Evolutionary conservation across 345 rosid species (phyloP).

Genomic region (Gossypium australe): DNA sequence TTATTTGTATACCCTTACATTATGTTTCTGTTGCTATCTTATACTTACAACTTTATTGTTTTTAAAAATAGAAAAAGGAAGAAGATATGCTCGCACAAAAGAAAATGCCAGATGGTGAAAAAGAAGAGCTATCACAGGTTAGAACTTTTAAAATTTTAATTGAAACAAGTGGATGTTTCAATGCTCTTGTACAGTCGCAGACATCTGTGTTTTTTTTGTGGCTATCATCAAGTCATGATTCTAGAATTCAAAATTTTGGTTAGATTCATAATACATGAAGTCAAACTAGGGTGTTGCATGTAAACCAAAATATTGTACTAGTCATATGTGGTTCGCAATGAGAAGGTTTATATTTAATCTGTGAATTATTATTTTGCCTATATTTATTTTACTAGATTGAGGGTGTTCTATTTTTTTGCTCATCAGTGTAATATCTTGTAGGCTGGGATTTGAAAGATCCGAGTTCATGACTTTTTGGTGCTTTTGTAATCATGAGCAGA

Average conservation of each 20-base stretch:
- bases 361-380: background rate
- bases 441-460: slow-evolving; percentile 8
- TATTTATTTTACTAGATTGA: background rate
- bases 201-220: background rate
- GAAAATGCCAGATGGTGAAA: slow-evolving; percentile 95
- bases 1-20: background rate
- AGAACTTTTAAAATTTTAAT: background rate
- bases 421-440: slow-evolving; percentile 1
- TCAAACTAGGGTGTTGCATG: background rate
- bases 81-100: slow-evolving; percentile 98
- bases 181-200: background rate
- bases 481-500: slow-evolving; percentile 39
- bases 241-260: background rate
- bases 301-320: background rate
- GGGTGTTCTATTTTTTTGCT: background rate
- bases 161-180: background rate
- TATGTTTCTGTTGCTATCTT: slow-evolving; percentile 1
- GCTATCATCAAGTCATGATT: background rate
- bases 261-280: background rate
- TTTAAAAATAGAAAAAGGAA: slow-evolving; percentile 70
- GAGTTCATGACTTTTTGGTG: background rate
- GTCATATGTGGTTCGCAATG: background rate
- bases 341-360: background rate
- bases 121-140: slow-evolving; percentile 96
- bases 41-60: slow-evolving; percentile 19